Conservation (phyloP, 2,329 filamentous ascomycete genomes). For the Coniochaeta sp. region DNA sequence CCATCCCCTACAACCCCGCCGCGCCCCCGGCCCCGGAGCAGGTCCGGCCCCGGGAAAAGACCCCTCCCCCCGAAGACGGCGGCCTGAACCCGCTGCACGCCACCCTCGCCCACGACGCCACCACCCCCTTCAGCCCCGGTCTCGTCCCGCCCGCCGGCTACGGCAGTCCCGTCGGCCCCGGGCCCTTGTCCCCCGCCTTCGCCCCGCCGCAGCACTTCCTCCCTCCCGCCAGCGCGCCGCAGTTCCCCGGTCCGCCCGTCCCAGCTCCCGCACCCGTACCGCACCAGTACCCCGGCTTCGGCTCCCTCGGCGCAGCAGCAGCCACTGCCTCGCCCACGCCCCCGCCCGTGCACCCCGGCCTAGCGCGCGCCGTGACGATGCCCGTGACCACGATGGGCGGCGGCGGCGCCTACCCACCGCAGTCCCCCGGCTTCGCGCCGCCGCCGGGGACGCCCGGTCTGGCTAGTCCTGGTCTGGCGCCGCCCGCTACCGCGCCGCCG, state of each 20-base stretch:
- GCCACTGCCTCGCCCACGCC: constrained; percentile 13
- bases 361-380: constrained; percentile 43
- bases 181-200: constrained; percentile 31
- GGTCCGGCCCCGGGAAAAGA: constrained; percentile 70
- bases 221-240: constrained; percentile 27
- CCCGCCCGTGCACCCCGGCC: constrained; percentile 29
- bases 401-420: constrained; percentile 32
- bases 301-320: constrained; percentile 18
- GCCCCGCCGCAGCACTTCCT: constrained; percentile 24
- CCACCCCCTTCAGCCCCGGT: constrained; percentile 43
- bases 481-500: constrained; percentile 28
- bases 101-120: constrained; percentile 48
- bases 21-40: constrained; percentile 68
- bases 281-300: constrained; percentile 34
- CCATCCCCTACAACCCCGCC: constrained; percentile 73
- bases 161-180: constrained; percentile 31
- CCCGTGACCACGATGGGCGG: constrained; percentile 26
- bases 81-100: constrained; percentile 51
- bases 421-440: constrained; percentile 36
- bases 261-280: constrained; percentile 29
- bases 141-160: constrained; percentile 23
- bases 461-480: constrained; percentile 26
- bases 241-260: constrained; percentile 32
- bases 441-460: constrained; percentile 25
- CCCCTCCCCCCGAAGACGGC: constrained; percentile 65